These are phyloP conservation scores for Aphanomyces astaci DNA, from an alignment of 352 stramenopile genomes.

Conservation along the genomic window DNA sequence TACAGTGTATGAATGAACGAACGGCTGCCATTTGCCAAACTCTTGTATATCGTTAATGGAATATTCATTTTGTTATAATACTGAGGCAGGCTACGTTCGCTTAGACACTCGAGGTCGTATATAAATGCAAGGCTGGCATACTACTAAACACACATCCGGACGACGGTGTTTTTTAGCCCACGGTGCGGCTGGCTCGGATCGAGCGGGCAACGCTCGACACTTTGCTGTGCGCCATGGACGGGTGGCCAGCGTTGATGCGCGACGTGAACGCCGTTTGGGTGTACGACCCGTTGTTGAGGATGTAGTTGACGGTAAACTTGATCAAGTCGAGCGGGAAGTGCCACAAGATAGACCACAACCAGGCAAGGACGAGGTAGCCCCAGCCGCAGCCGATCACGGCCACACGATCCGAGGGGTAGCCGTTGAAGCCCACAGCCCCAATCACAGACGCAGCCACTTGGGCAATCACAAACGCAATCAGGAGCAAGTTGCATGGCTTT, in stretches of 20 bases:
- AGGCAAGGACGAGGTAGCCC: constrained; percentile 19
- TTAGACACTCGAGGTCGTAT: too few species aligned
- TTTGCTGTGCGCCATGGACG: constrained; percentile 16
- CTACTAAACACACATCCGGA: too few species aligned
- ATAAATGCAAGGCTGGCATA: too few species aligned
- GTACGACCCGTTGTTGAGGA: constrained; percentile 20
- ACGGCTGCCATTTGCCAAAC: too few species aligned
- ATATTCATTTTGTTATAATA: too few species aligned
- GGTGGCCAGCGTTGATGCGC: constrained; percentile 23
- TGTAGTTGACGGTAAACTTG: constrained; percentile 26
- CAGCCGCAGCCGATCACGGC: constrained; percentile 24
- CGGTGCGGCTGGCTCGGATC: constrained; percentile 13
- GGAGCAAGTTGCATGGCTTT: constrained; percentile 21
- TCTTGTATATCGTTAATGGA: too few species aligned
- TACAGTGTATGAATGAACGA: too few species aligned
- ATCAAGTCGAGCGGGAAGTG: constrained; percentile 26
- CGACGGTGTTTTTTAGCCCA: too few species aligned
- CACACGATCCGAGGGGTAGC: constrained; percentile 21
- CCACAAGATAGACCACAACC: constrained; percentile 25
- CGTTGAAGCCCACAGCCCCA: constrained; percentile 21
- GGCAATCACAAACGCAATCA: constrained; percentile 25
- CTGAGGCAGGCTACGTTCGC: too few species aligned
- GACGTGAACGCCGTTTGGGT: constrained; percentile 14
- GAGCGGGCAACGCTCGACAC: background rate
- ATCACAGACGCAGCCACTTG: constrained; percentile 24